Evolutionary conservation across 2,329 filamentous ascomycete genomes (phyloP), one percentile per base, ranked within the genome.

Genomic region (Sclerotinia borealis): DNA sequence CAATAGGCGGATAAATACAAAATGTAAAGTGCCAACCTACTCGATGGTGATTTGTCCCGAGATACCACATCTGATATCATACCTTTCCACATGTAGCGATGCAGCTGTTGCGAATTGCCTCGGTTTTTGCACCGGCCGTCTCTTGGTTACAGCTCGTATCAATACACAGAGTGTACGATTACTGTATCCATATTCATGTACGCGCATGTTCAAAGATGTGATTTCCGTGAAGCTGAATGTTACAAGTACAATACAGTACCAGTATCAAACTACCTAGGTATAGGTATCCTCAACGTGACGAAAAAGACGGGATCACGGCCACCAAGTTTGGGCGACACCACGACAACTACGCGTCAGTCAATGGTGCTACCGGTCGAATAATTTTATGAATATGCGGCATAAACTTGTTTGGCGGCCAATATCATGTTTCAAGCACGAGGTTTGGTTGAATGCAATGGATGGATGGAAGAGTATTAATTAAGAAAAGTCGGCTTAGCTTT

Each of bases 31-130:
- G 15, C 0, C 31, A 37, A 69, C 72, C 56, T 66, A 73, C 72
- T 73, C 71, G 10, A 72, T 62, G 43, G 66, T 69, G 48, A 73
- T 67, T 22, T 59, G 58, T 11, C 72, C 71, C 25, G 71, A 66
- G 41, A 68, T 69, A 34, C 70, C 72, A 67, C 68, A 72, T 31
- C 52, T 63, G 8, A 73, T 60, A 22, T 67, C 58, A 11, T 67
- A 64, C 7, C 45, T 68, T 60, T 71, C 61, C 41, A 61, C 48
- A 29, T 67, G 63, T 63, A 56, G 65, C 66, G 62, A 29, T 36
- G 34, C 19, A 25, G 52, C 27, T 13, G 34, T 52, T 52, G 48
- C 47, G 4, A 61, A 36, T 13, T 52, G 47, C 36, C 59, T 61
- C 25, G 11, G 4, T 61, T 34, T 61, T 54, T 22, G 47, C 36